Evolutionary conservation across 768 basidiomycete species (phyloP).

Genomic region (Boletus edulis): DNA sequence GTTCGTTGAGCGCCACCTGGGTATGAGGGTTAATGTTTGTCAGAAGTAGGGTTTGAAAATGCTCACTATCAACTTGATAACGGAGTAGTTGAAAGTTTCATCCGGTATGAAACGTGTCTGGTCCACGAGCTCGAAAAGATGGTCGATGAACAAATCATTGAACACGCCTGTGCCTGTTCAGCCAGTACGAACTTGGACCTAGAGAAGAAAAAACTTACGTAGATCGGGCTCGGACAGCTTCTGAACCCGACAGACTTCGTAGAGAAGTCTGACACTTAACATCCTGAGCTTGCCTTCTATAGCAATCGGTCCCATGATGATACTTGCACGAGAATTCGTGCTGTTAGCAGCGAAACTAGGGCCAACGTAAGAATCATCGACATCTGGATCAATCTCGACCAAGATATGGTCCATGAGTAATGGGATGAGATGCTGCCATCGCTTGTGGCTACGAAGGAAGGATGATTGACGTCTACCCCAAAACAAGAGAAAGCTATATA

Average conservation of each 20-base stretch:
- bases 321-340: conserved; percentile 35
- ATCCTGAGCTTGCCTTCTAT: conserved; percentile 82
- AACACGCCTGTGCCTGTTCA: conserved; percentile 59
- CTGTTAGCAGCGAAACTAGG: conserved; percentile 31
- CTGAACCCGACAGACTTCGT: conserved; percentile 92
- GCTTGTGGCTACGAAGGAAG: conserved; percentile 76
- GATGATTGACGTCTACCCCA: conserved; percentile 67
- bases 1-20: conserved; percentile 92
- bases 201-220: conserved; percentile 46
- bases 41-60: conserved; percentile 2
- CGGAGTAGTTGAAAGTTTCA: conserved; percentile 91
- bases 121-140: conserved; percentile 91
- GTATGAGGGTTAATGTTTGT: conserved; percentile 6
- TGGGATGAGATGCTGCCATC: conserved; percentile 81
- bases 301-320: conserved; percentile 49
- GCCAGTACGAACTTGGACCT: not conserved
- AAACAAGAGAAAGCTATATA: conserved; percentile 72
- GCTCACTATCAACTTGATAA: conserved; percentile 89
- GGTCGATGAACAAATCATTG: conserved; percentile 79
- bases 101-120: conserved; percentile 85
- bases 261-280: conserved; percentile 72
- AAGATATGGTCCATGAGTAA: conserved; percentile 82
- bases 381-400: conserved; percentile 77
- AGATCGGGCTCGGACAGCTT: conserved; percentile 76
- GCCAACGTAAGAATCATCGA: conserved; percentile 56